Evolutionary conservation across 2,329 filamentous ascomycete genomes (phyloP), one percentile per base, ranked within the genome.

Genomic region (Talaromyces sp.): DNA sequence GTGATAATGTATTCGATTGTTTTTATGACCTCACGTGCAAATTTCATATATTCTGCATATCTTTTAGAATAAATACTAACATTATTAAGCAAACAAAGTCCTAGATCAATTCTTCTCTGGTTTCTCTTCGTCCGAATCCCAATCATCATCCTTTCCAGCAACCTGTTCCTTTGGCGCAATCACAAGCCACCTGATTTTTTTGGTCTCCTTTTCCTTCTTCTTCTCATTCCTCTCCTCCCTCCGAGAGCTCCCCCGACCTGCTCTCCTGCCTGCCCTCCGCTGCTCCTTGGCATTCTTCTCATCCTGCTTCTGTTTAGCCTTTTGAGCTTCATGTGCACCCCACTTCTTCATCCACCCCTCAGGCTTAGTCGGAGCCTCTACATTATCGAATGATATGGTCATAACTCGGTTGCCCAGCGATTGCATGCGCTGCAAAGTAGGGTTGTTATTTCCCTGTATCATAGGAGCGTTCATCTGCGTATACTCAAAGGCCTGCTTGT

Each of bases 251-350:
- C 51, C 51, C 51, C 51, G 51, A 34, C 51, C 51, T 54, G 51
- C 51, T 31, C 51, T 54, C 40, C 27, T 36, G 44, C 3, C 18
- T 27, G 28, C 30, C 9, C 52, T 55, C 28, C 61, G 50, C 2
- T 62, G 36, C 5, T 56, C 40, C 27, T 57, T 56, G 6, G 23
- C 58, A 4, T 59, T 12, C 36, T 60, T 57, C 0, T 62, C 57
- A 50, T 50, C 34, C 52, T 64, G 62, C 33, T 64, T 60, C 52
- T 64, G 34, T 31, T 64, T 60, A 7, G 60, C 57, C 51, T 60
- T 47, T n/a, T 42, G 36, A 27, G 63, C 57, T 34, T 62, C 57
- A 53, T 60, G 57, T 16, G 56, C 36, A 14, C 63, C 57, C 57
- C 57, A 60, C 42, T 62, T 64, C 53, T 64, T 62, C 60, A 54